Percentiles rank a stretch among this genome's conserved stretches.
Evolutionary conservation across 805 yeast genomes (phyloP).

Genomic region (Yamadazyma tumulicola): DNA sequence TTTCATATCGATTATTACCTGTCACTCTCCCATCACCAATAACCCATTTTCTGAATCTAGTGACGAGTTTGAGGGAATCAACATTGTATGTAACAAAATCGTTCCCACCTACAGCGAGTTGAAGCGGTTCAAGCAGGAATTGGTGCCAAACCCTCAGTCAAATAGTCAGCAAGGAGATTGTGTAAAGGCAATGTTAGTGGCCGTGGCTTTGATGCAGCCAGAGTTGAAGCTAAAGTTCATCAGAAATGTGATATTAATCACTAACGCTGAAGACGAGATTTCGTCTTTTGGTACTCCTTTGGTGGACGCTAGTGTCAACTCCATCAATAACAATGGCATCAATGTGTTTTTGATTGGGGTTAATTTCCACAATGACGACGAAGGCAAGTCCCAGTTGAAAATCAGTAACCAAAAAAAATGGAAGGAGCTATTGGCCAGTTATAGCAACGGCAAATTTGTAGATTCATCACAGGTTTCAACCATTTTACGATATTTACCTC

Average conservation of each 20-base stretch:
- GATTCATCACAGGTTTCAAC: conserved; percentile 16
- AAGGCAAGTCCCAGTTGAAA: conserved; percentile 1
- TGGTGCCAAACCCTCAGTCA: conserved; percentile 7
- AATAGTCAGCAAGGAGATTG: conserved; percentile 15
- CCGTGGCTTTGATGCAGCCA: conserved; percentile 30
- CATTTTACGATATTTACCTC: conserved; percentile 17
- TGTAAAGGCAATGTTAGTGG: conserved; percentile 31
- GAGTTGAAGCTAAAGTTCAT: conserved; percentile 28
- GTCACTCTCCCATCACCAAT: conserved; percentile 18
- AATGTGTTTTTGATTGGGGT: conserved; percentile 17
- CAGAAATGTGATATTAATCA: conserved; percentile 35
- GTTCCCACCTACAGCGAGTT: conserved; percentile 19
- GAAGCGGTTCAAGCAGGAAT: conserved; percentile 8
- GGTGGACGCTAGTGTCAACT: conserved; percentile 14
- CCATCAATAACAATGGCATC: conserved; percentile 15
- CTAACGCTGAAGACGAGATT: conserved; percentile 17
- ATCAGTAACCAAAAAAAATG: conserved; percentile 9
- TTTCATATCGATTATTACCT: conserved; percentile 29
- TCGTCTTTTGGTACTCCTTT: conserved; percentile 8
- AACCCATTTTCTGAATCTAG: conserved; percentile 12
- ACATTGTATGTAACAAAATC: conserved; percentile 17
- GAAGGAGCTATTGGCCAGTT: conserved; percentile 9
- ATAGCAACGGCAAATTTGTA: conserved; percentile 8
- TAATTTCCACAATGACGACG: conserved; percentile 9
- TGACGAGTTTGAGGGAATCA: conserved; percentile 17